These are phyloP conservation scores for Saksenaea oblongispora DNA, from an alignment of 371 early-diverging fungal species.

Conservation along the genomic window DNA sequence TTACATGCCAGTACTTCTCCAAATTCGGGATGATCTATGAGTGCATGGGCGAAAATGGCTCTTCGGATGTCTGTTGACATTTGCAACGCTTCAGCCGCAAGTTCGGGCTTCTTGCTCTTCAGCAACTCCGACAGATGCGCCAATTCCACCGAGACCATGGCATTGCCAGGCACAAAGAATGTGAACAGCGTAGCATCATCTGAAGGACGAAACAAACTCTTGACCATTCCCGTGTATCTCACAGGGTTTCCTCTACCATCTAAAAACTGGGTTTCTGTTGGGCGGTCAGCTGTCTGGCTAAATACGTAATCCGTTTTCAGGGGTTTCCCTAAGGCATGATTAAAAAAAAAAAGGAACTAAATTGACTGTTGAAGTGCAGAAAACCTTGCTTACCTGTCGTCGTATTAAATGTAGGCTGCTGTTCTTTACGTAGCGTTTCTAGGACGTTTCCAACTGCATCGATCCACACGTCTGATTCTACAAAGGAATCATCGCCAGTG, in stretches of 20 bases:
- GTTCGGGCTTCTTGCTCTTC: neutral
- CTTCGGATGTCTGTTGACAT: conserved; percentile 53
- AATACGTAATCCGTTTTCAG: conserved; percentile 27
- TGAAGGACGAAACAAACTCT: conserved; percentile 63
- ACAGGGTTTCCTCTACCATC: conserved; percentile 59
- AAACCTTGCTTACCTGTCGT: conserved; percentile 24
- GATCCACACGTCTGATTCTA: conserved; percentile 32
- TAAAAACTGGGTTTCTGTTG: conserved; percentile 62
- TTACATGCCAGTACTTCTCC: conserved; percentile 52
- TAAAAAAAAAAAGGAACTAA: neutral
- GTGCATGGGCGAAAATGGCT: conserved; percentile 57
- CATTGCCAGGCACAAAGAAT: conserved; percentile 70
- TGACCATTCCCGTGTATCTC: conserved; percentile 59
- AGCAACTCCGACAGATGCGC: conserved; percentile 33
- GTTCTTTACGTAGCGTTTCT: conserved; percentile 31
- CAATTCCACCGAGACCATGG: conserved; percentile 65
- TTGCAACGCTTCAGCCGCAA: conserved; percentile 17
- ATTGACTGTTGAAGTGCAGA: neutral
- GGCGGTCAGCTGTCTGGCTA: conserved; percentile 31
- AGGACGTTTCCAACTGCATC: conserved; percentile 38
- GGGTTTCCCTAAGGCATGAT: conserved; percentile 19
- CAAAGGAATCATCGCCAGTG: conserved; percentile 42
- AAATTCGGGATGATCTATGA: conserved; percentile 43
- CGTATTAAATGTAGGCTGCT: conserved; percentile 41
- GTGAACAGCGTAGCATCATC: conserved; percentile 68